Evolutionary conservation across 2,329 filamentous ascomycete species (phyloP).

Genomic region (Fulvia fulva): DNA sequence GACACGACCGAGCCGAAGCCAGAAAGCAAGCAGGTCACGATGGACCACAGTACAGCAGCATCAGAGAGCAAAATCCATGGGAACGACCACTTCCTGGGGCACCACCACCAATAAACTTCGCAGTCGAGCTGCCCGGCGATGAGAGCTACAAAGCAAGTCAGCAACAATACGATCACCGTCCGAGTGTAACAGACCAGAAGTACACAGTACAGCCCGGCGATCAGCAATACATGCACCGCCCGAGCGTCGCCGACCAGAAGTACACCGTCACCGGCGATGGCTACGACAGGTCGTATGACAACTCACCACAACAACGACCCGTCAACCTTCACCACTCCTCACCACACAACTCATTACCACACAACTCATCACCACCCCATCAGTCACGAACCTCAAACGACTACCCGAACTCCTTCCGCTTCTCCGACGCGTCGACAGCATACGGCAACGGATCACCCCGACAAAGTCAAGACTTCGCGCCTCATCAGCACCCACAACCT

Average conservation of each 20-base stretch:
- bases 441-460: conserved; percentile 14
- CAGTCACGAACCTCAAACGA: conserved; percentile 12
- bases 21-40: conserved; percentile 31
- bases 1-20: conserved; percentile 54
- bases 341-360: conserved; percentile 13
- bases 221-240: conserved; percentile 54
- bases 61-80: conserved; percentile 31
- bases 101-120: conserved; percentile 41
- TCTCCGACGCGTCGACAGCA: conserved; percentile 6
- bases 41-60: conserved; percentile 12
- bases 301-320: conserved; percentile 5
- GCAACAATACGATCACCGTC: conserved; percentile 53
- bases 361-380: conserved; percentile 13
- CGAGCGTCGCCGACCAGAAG: conserved; percentile 58
- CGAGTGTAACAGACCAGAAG: conserved; percentile 58
- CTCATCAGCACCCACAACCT: neutral
- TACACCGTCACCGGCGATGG: conserved; percentile 41
- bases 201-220: conserved; percentile 58
- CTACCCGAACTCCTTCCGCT: conserved; percentile 8
- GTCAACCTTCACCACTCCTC: conserved; percentile 10
- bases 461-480: conserved; percentile 19
- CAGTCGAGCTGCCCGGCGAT: conserved; percentile 32
- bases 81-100: conserved; percentile 31
- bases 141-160: conserved; percentile 43
- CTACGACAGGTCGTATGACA: conserved; percentile 7